Base-by-base conservation (phyloP, 352 stramenopile species). In the Phytophthora hibernalis region DNA sequence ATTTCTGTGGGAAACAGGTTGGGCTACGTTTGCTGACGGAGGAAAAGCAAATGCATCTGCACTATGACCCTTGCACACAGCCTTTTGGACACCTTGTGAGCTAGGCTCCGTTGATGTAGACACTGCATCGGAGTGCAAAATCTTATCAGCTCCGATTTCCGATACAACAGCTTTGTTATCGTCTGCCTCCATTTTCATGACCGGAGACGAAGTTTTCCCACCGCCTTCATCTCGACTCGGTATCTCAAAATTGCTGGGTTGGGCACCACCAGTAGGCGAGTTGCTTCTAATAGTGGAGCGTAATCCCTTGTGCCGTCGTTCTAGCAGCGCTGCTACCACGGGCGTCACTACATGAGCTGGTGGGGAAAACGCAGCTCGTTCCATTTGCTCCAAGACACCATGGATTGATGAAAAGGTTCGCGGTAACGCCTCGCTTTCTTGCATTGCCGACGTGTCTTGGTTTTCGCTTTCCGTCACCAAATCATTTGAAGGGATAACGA, bases 241-340 rank as follows among this genome's bases (percentile, higher is more conserved):
- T 51, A 54, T 30, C 35, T 65, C 43, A 9, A 15, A 20, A 58
- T 62, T 20, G 11, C 33, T 31, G 12, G 37, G 13, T 18, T 22
- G 38, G 28, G 7, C 33, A 35, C 40, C 44, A 35, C 26, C 31
- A 37, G 30, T 12, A 16, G 45, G 12, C 2, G 1, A n/a, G 49
- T n/a, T 30, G 22, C 4, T 47, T 12, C 12, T 16, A 58, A 30
- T 37, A 56, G 7, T 54, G 3, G 57, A 55, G 13, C 13, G 49
- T 24, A 63, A 49, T 37, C 58, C 54, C 52, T 68, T 71, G 21
- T 64, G 61, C 22, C 72, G 68, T 6, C 53, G 40, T 13, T 76
- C 69, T 22, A 80, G 47, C 10, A 80, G 33, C 21, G 54, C 20
- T 20, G 42, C 47, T 26, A 77, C 68, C 15, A 65, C 61, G 26